Base-by-base conservation (phyloP, 2,329 filamentous ascomycete species). In the Samsoniella hepiali region DNA sequence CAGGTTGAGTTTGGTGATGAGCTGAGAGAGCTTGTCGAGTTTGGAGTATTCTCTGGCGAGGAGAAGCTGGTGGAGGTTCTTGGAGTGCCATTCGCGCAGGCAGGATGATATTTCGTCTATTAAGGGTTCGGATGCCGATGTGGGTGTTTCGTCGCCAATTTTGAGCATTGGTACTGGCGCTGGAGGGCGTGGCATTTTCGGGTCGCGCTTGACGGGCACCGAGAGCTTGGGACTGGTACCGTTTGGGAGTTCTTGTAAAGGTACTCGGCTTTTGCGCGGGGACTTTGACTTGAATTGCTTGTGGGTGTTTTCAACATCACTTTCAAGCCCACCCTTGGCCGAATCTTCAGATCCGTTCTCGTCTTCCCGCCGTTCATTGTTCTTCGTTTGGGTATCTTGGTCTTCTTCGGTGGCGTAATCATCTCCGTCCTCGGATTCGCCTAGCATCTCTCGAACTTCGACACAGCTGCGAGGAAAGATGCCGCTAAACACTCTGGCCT, bases 71-170 rank as follows among this genome's bases (percentile, higher is more conserved):
- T 99, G 96, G 17, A 99, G 83, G 72, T 97, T 96, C 22, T 93
- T 97, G 27, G 95, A 96, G 78, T 99, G 94, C 96, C 95, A 99
- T 82, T 99, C 95, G 69, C 95, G 87, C 67, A 99, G 79, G 74
- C 95, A 99, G 3, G 93, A 97, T 15, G 95, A 93, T 70, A 99
- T 98, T 75, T 99, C 95, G 76, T 99, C 95, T 31, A 99, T 93
- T 65, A 99, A 78, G 2, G 95, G 95, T 74, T 99, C 96, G 9
- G 91, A 88, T 17, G 86, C 82, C 6, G 93, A 97, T 0, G 92
- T 96, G 1, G 93, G 91, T 2, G 93, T 97, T 79, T 99, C 95
- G 72, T 99, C 95, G 64, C 95, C 95, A 73, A 99, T 94, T 76
- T 97, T 97, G 60, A 99, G 83, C 90, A 98, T 95, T 5, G 95